These are phyloP conservation scores for Clavariopsis aquatica DNA, from an alignment of 495 filamentous ascomycete species.

Conservation along the genomic window DNA sequence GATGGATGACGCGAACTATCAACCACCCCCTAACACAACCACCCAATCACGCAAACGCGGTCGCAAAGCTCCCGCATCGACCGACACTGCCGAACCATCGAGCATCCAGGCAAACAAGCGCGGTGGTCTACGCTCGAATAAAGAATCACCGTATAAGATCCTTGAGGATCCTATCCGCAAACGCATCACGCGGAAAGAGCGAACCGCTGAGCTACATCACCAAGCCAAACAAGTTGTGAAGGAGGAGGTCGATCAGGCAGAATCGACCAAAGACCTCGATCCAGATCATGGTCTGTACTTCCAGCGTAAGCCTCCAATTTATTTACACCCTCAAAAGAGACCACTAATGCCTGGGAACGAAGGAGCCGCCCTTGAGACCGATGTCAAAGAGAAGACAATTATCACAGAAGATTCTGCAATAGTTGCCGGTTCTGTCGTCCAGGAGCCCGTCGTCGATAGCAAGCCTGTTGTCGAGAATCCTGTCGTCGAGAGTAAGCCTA, in stretches of 20 bases:
- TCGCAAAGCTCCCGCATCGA: not conserved
- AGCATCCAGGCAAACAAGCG: not conserved
- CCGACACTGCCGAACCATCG: not conserved
- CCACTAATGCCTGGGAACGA: not conserved
- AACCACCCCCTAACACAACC: not conserved
- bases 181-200: not conserved
- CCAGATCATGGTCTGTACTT: not conserved
- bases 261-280: not conserved
- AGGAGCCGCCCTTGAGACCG: not conserved
- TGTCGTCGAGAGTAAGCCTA: no score
- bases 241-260: not conserved
- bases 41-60: no score
- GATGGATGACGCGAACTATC: not conserved
- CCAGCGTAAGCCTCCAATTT: conserved; percentile 1
- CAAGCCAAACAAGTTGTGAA: not conserved
- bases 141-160: conserved; percentile 2
- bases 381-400: not conserved
- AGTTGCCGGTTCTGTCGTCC: not conserved
- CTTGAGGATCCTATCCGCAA: not conserved
- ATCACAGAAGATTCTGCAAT: not conserved
- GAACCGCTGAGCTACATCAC: not conserved
- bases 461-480: not conserved
- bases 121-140: conserved; percentile 1
- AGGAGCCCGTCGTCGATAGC: no score
- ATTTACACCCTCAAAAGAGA: not conserved